These are phyloP conservation scores for Teunomyces panamensis DNA, from an alignment of 805 yeast species.

Conservation along the genomic window DNA sequence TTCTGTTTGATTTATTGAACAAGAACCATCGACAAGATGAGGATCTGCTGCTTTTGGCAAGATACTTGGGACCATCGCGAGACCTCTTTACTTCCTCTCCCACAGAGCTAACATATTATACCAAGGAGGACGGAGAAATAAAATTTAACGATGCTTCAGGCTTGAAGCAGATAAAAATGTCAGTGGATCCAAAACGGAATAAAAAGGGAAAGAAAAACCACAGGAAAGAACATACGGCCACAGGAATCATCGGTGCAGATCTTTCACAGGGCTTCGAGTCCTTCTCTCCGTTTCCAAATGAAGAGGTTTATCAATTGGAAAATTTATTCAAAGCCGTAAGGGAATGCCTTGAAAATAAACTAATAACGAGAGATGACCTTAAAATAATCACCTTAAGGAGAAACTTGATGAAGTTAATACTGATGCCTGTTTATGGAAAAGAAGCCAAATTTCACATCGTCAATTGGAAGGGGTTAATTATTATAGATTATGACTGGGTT, in stretches of 20 bases:
- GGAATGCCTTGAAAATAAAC: constrained; percentile 7
- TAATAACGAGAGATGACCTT: constrained; percentile 3
- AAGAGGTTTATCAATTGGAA: constrained; percentile 14
- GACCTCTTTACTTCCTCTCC: neutral
- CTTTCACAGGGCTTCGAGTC: constrained; percentile 15
- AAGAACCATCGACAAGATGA: neutral
- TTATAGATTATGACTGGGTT: constrained; percentile 20
- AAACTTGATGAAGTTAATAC: constrained; percentile 16
- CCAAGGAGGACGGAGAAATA: neutral
- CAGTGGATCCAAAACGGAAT: neutral
- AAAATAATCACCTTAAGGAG: constrained; percentile 17
- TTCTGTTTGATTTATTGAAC: neutral
- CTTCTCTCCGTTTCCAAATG: constrained; percentile 8
- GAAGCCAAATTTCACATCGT: constrained; percentile 15
- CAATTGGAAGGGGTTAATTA: constrained; percentile 15
- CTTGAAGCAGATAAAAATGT: neutral
- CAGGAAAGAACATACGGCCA: constrained; percentile 5
- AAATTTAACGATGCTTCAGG: constrained; percentile 8
- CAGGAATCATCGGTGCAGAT: constrained; percentile 16
- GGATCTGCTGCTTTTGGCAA: neutral
- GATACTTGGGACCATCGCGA: neutral
- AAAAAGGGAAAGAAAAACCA: neutral
- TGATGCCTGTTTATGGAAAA: constrained; percentile 16
- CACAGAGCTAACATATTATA: neutral
- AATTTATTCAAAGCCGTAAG: constrained; percentile 11